Evolutionary conservation across 441 rosid species (phyloP), one percentile per base, ranked within the genome.

Genomic region (Manihot esculenta): DNA sequence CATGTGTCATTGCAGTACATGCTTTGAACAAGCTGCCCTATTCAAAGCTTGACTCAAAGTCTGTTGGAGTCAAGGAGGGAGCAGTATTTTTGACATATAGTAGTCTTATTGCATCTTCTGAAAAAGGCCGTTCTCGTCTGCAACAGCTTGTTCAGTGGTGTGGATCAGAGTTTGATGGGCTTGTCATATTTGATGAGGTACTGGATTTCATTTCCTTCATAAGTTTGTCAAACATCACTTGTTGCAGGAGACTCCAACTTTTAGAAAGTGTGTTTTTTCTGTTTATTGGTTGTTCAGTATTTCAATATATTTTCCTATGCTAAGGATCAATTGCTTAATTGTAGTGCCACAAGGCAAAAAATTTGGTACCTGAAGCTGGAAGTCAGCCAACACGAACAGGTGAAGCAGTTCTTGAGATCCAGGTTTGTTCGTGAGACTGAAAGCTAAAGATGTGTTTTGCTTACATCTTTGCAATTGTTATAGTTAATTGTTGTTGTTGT

Each of bases 81-180:
- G 99, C 91, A 60, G 84, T 92, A 62, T 95, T 95, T 84, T 80
- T 88, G 89, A 95, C 99, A 71, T 95, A 95, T 77, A 95, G 83
- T 82, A 95, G 99, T 77, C 98, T 95, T 60, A 95, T 95, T 84
- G 99, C 99, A 64, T 95, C 98, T 79, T 95, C 99, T 75, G 99
- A 95, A 86, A 95, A 87, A 81, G 99, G 99, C 51, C 93, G 97
- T 66, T 92, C 99, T 83, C 99, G 98, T 81, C 79, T 92, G 71
- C 96, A 89, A 76, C 99, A 95, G 80, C 99, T 95, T 83, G 98
- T 92, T 72, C 97, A 95, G 82, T 95, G 99, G 99, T 84, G 96
- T 79, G 99, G 98, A 74, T 75, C 88, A 62, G 96, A 74, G 65
- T 92, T 86, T 75, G 97, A 92, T 79, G 98, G 98, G 66, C 99